These are phyloP conservation scores for Fusarium nanum DNA, from an alignment of 2,329 filamentous ascomycete genomes.

Conservation along the genomic window DNA sequence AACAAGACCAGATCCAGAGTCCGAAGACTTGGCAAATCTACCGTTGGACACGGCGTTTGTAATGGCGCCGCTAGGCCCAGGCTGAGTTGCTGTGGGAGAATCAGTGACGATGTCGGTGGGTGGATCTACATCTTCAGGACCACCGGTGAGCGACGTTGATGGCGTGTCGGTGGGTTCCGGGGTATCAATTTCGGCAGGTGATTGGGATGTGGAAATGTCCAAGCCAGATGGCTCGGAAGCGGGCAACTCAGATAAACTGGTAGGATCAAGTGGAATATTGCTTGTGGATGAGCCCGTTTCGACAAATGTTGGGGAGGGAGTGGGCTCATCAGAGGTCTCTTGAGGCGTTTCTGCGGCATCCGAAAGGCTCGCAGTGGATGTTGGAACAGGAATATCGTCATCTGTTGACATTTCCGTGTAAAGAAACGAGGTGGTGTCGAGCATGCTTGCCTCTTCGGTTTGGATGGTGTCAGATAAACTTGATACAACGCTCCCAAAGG, in stretches of 20 bases:
- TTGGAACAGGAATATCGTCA: not conserved
- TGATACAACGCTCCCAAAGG: fast-evolving
- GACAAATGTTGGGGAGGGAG: too few species aligned
- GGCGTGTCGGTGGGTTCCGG: too few species aligned
- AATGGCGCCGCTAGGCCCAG: not conserved
- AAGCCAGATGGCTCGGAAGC: too few species aligned
- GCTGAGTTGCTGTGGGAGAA: not conserved
- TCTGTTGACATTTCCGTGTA: not conserved
- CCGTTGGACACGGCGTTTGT: not conserved
- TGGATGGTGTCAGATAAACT: not conserved
- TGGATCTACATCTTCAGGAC: not conserved
- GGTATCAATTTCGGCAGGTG: too few species aligned
- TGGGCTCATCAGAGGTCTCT: too few species aligned
- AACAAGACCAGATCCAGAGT: not conserved
- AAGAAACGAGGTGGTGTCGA: too few species aligned
- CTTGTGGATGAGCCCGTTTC: too few species aligned
- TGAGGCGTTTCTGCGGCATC: too few species aligned
- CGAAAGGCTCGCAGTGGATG: not conserved
- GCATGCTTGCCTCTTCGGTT: not conserved
- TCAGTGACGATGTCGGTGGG: not conserved
- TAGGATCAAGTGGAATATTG: too few species aligned
- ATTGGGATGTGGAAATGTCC: too few species aligned
- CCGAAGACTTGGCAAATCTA: not conserved
- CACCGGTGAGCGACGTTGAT: too few species aligned
- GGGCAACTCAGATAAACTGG: too few species aligned